Conservation (phyloP, 345 rosid genomes). For the Citrus trifoliata region DNA sequence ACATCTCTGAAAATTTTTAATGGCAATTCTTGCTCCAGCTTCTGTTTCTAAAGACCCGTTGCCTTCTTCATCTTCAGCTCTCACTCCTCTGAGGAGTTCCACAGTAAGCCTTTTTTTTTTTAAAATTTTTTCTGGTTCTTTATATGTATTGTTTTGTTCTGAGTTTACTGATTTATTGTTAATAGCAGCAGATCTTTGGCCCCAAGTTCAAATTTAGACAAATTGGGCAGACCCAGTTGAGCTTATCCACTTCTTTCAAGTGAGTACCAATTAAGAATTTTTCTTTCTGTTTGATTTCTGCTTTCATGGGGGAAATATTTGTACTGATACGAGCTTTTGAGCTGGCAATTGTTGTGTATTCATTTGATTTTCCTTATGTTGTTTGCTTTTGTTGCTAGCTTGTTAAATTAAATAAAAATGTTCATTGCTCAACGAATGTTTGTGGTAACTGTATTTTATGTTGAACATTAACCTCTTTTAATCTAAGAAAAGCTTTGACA, state of each 20-base stretch:
- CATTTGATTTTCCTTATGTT: neutral
- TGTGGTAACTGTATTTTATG: neutral
- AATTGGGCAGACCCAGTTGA: constrained; percentile 30
- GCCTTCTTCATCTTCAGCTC: neutral
- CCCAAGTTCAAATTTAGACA: constrained; percentile 20
- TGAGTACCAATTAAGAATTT: constrained; percentile 14
- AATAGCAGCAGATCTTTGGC: constrained; percentile 31
- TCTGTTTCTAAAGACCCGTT: neutral
- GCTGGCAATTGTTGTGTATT: neutral
- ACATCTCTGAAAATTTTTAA: neutral
- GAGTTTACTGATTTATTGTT: constrained; percentile 8
- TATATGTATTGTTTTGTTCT: neutral
- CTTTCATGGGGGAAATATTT: too few relatives aligned
- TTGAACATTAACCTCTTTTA: neutral
- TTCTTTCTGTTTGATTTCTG: neutral
- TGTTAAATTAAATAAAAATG: neutral
- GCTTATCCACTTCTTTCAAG: constrained; percentile 30
- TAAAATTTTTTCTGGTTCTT: neutral
- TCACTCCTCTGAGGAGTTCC: neutral
- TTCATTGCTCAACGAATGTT: neutral
- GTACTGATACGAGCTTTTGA: neutral
- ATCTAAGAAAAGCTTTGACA: neutral
- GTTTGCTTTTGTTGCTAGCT: neutral
- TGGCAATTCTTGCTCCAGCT: neutral
- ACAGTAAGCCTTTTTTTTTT: neutral